Evolutionary conservation across 2,329 filamentous ascomycete species (phyloP).

Genomic region (Epichloe gansuensis): DNA sequence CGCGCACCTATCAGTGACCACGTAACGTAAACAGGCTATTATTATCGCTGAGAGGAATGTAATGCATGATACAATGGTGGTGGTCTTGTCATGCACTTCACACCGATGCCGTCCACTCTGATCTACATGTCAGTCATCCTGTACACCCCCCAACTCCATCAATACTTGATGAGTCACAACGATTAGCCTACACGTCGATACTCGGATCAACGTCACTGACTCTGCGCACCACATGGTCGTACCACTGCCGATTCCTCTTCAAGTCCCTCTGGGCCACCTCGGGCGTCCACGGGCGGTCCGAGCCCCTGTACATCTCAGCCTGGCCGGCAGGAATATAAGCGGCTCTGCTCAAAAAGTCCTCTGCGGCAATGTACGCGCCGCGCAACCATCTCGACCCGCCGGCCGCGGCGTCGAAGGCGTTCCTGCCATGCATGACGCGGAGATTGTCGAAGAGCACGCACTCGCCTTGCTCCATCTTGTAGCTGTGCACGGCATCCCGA

Average conservation of each 20-base stretch:
- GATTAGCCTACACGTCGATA: conserved; percentile 1
- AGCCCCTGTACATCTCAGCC: conserved; percentile 13
- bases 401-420: conserved; percentile 51
- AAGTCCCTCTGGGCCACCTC: conserved; percentile 14
- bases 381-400: conserved; percentile 68
- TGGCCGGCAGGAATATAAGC: conserved; percentile 17
- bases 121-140: too few species aligned
- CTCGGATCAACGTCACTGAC: conserved; percentile 11
- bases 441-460: conserved; percentile 90
- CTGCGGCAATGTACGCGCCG: conserved; percentile 63
- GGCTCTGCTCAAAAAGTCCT: conserved; percentile 29
- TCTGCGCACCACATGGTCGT: conserved; percentile 13
- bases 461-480: conserved; percentile 66
- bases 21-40: too few species aligned
- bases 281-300: conserved; percentile 13
- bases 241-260: conserved; percentile 15
- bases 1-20: too few species aligned
- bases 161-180: too few species aligned
- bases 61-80: too few species aligned
- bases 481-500: conserved; percentile 48
- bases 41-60: too few species aligned
- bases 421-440: conserved; percentile 71
- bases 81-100: too few species aligned
- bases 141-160: too few species aligned
- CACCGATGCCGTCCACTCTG: too few species aligned